Percentiles rank a stretch among this genome's conserved stretches.
Conservation (phyloP, 2,329 filamentous ascomycete species). For the Neofusicoccum laricinum region DNA sequence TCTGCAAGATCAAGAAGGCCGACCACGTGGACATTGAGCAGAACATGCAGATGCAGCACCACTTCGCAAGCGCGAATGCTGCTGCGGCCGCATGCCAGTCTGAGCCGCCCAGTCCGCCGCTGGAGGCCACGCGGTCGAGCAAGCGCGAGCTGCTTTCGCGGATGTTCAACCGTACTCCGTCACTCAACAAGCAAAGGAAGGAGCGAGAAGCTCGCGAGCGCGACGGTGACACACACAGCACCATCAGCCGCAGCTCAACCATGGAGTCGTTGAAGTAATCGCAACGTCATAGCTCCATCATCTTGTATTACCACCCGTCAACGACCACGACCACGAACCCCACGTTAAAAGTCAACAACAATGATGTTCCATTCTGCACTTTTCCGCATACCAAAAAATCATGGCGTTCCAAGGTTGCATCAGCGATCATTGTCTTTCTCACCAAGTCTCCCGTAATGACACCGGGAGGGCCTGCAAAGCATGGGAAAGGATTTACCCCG, state of each 20-base stretch:
- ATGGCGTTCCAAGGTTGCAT: constrained; percentile 9
- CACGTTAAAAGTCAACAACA: neutral
- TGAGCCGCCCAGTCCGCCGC: constrained; percentile 30
- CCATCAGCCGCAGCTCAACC: constrained; percentile 36
- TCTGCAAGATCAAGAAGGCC: constrained; percentile 77
- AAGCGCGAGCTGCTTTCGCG: constrained; percentile 37
- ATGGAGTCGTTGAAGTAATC: constrained; percentile 24
- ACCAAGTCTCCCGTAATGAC: constrained; percentile 6
- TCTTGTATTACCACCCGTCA: constrained; percentile 2
- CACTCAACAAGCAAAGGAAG: constrained; percentile 37
- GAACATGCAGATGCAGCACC: constrained; percentile 16
- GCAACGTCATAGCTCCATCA: neutral
- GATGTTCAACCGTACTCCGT: constrained; percentile 44
- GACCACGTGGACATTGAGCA: constrained; percentile 44
- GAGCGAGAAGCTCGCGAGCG: constrained; percentile 33
- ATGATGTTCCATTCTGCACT: neutral
- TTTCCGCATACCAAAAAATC: neutral
- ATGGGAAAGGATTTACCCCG: constrained; percentile 3
- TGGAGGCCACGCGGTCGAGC: constrained; percentile 24
- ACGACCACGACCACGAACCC: constrained; percentile 14
- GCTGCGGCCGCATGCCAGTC: constrained; percentile 22
- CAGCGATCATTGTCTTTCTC: constrained; percentile 11
- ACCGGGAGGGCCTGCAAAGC: constrained; percentile 9
- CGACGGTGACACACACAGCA: constrained; percentile 23
- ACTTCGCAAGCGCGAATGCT: constrained; percentile 7